These are phyloP conservation scores for Epicoccum sorghinum DNA, from an alignment of 2,329 filamentous ascomycete species.

Conservation along the genomic window DNA sequence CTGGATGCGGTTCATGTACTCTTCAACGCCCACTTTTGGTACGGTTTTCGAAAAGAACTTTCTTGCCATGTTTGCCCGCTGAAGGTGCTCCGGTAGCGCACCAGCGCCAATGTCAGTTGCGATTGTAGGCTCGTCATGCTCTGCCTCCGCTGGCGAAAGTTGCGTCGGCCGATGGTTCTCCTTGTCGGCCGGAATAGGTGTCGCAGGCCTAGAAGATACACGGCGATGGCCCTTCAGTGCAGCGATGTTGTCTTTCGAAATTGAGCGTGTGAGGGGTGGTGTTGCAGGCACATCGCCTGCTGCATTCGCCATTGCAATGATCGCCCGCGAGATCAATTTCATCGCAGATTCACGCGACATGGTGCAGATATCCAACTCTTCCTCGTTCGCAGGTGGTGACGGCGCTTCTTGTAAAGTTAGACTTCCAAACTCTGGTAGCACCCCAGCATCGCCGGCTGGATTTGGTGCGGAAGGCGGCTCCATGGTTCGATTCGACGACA, in stretches of 20 bases:
- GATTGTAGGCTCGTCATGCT: conserved; percentile 55
- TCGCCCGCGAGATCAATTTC: conserved; percentile 71
- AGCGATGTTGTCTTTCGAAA: conserved; percentile 51
- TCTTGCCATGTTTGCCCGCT: conserved; percentile 84
- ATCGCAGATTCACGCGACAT: conserved; percentile 77
- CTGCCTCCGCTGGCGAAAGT: conserved; percentile 58
- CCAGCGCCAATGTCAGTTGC: conserved; percentile 62
- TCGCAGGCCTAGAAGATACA: conserved; percentile 47
- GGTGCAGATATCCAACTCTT: conserved; percentile 71
- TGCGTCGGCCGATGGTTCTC: conserved; percentile 47
- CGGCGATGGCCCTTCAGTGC: conserved; percentile 38
- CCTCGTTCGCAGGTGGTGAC: conserved; percentile 47
- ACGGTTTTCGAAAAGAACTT: conserved; percentile 92
- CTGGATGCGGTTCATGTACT: conserved; percentile 87
- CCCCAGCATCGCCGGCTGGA: conserved; percentile 49
- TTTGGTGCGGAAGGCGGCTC: conserved; percentile 49
- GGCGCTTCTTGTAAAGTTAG: conserved; percentile 45
- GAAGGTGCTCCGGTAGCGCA: conserved; percentile 74
- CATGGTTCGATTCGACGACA: conserved; percentile 26
- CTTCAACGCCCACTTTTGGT: conserved; percentile 79
- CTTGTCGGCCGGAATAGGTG: conserved; percentile 49
- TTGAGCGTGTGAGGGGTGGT: conserved; percentile 69
- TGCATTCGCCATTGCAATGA: conserved; percentile 67
- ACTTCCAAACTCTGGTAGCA: conserved; percentile 45
- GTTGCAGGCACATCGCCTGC: conserved; percentile 82